Evolutionary conservation across 192 early-diverging fungal genomes (phyloP), one percentile per base, ranked within the genome.

Genomic region (Backusella australiensis): DNA sequence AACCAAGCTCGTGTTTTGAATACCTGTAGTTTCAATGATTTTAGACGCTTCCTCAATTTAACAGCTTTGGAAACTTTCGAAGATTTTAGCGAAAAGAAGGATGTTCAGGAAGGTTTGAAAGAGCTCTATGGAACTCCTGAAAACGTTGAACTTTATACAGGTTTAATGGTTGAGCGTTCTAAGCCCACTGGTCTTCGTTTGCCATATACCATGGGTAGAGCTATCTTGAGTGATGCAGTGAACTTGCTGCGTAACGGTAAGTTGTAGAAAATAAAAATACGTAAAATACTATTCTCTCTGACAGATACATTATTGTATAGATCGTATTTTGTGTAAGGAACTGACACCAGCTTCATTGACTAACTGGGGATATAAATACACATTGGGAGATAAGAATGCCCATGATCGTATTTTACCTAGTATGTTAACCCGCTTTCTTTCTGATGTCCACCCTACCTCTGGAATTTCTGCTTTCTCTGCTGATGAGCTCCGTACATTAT

Each of bases 1-100:
- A 17, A 79, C 19, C 71, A 75, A 56, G 86, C 79, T 23, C 75
- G 86, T n/a, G 44, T 39, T 41, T 46, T 86, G 65, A 77, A 84
- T n/a, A 49, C 69, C 9, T 89, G 86, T 63, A 88, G 85, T 32
- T 75, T 87, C 7, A 87, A 87, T 41, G 86, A 87, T 23, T 89
- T 87, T 32, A 59, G 86, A 59, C n/a, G 74, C 32, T 78, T 71
- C 52, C 67, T 86, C 12, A 63, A 85, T 35, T 53, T 87, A 63
- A 75, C 71, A 42, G 70, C 75, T 19, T 76, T 78, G 21, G 65
- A 69, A n/a, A 73, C 78, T 0, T 80, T 78, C 72, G 79, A 75
- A 56, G 86, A 83, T 44, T 78, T 87, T 36, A 75, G 71, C 4
- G 75, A 71, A 35, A 70, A 75, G 21, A 63, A 35, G 38, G 53